Conservation (phyloP, 2,329 filamentous ascomycete species). For the Sphaerulina musiva region DNA sequence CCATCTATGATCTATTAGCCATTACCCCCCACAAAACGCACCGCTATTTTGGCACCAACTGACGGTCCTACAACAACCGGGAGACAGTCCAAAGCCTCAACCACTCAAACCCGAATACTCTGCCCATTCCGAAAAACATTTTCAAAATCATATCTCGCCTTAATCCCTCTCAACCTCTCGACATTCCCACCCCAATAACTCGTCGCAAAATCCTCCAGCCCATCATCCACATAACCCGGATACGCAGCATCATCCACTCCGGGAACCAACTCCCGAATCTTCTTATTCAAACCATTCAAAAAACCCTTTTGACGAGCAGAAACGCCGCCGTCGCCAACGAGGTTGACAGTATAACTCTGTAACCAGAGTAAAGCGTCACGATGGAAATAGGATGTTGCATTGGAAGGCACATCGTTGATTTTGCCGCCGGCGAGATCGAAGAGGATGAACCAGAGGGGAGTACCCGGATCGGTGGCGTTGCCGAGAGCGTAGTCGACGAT, state of each 20-base stretch:
- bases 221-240: conserved; percentile 24
- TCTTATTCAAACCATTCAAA: conserved; percentile 5
- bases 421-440: conserved; percentile 16
- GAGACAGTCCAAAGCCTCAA: background rate
- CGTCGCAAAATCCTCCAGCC: conserved; percentile 27
- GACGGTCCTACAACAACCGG: background rate
- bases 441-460: conserved; percentile 16
- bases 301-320: conserved; percentile 5
- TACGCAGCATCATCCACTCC: conserved; percentile 15
- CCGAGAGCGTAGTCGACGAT: conserved; percentile 15
- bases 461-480: conserved; percentile 9
- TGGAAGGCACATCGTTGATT: conserved; percentile 11
- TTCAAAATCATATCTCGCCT: conserved; percentile 29
- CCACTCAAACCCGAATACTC: conserved; percentile 1
- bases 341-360: conserved; percentile 14
- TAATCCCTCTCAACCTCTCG: conserved; percentile 27
- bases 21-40: too few relatives aligned
- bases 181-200: conserved; percentile 29
- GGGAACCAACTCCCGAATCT: conserved; percentile 1
- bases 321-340: conserved; percentile 4
- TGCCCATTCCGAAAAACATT: conserved; percentile 24
- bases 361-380: conserved; percentile 17
- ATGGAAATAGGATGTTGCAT: conserved; percentile 15
- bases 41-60: too few relatives aligned
- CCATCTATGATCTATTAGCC: too few relatives aligned